Conservation (phyloP, 2,329 filamentous ascomycete genomes). For the Akanthomyces muscarius region DNA sequence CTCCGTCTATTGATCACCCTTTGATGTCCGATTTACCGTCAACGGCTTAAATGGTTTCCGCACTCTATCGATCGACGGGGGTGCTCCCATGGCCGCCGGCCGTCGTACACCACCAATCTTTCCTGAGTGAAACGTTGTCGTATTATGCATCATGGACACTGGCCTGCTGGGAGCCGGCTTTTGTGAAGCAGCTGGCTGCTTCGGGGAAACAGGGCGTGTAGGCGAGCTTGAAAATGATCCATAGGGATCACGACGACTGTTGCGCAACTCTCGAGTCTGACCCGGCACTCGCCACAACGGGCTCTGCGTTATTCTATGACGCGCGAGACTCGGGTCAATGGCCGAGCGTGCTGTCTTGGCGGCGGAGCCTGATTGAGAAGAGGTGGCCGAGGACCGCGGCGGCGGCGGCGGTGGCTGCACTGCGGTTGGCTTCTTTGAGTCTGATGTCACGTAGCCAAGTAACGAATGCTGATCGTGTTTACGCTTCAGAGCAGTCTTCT, state of each 20-base stretch:
- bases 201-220: constrained; percentile 27
- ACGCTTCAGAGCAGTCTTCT: constrained; percentile 30
- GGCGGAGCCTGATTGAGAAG: constrained; percentile 27
- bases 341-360: constrained; percentile 21
- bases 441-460: constrained; percentile 36
- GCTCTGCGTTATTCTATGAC: constrained; percentile 41
- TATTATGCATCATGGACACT: constrained; percentile 47
- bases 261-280: constrained; percentile 22
- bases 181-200: constrained; percentile 25
- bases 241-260: constrained; percentile 44
- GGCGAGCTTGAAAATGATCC: constrained; percentile 58
- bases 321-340: constrained; percentile 30
- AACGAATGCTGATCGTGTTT: constrained; percentile 40
- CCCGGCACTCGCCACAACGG: constrained; percentile 35
- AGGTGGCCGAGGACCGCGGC: constrained; percentile 21
- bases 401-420: constrained; percentile 12
- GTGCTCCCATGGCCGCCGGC: constrained; percentile 41
- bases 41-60: constrained; percentile 55
- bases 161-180: constrained; percentile 27
- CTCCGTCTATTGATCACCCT: neutral
- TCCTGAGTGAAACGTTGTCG: constrained; percentile 45
- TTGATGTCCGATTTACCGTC: constrained; percentile 44
- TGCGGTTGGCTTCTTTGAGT: constrained; percentile 17
- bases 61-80: constrained; percentile 47
- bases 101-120: constrained; percentile 39